Percentiles rank a stretch among this genome's conserved stretches.
Evolutionary conservation across 371 early-diverging fungal species (phyloP).

Genomic region (Apophysomyces sp.): DNA sequence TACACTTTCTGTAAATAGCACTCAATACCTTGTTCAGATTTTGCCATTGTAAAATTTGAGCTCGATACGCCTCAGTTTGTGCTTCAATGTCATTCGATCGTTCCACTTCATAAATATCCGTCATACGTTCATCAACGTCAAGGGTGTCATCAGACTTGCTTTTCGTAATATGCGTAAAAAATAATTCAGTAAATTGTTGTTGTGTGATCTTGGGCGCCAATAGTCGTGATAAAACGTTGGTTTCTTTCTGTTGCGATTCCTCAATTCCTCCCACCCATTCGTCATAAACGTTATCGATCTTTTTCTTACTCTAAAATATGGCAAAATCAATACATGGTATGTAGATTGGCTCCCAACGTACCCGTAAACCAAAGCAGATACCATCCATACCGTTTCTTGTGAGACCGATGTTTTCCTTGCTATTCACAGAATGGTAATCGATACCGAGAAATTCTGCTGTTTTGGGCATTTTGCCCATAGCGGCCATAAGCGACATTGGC

Average conservation of each 20-base stretch:
- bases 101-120: background rate
- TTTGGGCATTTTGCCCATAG: conserved; percentile 61
- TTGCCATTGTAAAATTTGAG: background rate
- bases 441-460: conserved; percentile 52
- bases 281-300: conserved; percentile 17
- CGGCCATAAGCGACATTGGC: conserved; percentile 66
- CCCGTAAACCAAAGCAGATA: conserved; percentile 3
- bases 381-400: conserved; percentile 40
- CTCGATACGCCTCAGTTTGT: conserved; percentile 2
- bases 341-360: background rate
- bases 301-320: background rate
- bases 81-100: background rate
- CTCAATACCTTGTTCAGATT: background rate
- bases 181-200: conserved; percentile 28
- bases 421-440: background rate
- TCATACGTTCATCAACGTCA: conserved; percentile 13
- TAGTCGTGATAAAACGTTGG: conserved; percentile 12
- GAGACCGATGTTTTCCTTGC: conserved; percentile 24
- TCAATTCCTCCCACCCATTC: conserved; percentile 30
- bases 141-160: conserved; percentile 12
- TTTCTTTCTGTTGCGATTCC: conserved; percentile 27
- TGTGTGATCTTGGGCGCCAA: conserved; percentile 15
- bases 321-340: background rate
- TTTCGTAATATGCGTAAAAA: conserved; percentile 22
- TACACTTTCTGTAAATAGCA: background rate